These are phyloP conservation scores for Guillardia theta DNA, from an alignment of 78 protist species.

Conservation along the genomic window DNA sequence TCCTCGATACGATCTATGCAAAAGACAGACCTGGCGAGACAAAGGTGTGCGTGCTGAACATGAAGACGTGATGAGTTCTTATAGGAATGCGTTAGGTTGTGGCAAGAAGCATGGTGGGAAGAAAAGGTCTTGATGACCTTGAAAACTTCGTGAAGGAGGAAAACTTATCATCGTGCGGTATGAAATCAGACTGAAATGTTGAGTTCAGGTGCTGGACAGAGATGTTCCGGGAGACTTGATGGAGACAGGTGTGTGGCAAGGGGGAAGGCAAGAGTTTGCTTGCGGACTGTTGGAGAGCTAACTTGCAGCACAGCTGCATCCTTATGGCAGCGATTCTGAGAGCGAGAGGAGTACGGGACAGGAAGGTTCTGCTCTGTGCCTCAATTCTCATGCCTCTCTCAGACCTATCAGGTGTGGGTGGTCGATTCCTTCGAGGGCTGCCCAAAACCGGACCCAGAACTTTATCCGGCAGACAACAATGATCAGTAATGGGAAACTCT, in stretches of 20 bases:
- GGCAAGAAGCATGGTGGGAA: neutral
- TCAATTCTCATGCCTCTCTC: no score
- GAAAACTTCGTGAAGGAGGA: neutral
- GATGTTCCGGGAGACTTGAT: neutral
- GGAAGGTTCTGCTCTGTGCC: no score
- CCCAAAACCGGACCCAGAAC: neutral
- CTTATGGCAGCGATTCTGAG: neutral
- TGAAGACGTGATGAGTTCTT: no score
- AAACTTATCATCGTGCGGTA: neutral
- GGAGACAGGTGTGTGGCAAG: constrained; percentile 31
- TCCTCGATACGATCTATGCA: neutral
- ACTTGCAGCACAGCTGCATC: neutral
- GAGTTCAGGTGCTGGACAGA: neutral
- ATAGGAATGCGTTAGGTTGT: no score
- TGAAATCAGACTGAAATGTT: neutral
- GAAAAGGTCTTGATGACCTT: neutral
- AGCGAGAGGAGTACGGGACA: neutral
- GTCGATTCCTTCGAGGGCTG: neutral
- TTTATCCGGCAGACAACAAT: neutral
- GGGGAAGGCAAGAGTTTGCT: neutral
- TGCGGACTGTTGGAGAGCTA: neutral
- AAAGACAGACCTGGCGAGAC: neutral
- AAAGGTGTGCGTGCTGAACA: neutral
- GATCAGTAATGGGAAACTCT: no score
- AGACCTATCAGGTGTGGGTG: neutral